Base-by-base conservation (phyloP, 2,329 filamentous ascomycete species). In the Phyllosticta citribraziliensis region DNA sequence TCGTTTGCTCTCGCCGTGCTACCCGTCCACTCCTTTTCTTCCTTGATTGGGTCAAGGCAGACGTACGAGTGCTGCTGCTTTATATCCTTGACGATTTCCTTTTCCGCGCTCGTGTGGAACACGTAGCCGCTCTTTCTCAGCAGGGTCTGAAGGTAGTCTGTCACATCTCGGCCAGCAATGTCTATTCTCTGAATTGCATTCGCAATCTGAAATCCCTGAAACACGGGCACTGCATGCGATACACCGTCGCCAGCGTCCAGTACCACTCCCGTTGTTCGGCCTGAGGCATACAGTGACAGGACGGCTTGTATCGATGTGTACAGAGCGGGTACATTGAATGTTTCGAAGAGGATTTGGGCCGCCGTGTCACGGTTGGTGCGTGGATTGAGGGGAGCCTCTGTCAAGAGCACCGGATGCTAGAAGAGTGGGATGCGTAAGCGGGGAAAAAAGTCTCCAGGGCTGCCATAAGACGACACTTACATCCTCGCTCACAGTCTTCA, bases 281-380 rank as follows among this genome's bases (percentile, higher is more conserved):
- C 94, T 60, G 91, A 96, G 60, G 94, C 93, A 76, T 99, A 99
- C 63, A 99, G 80, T 55, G 93, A 97, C 61, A 99, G 84, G 20
- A 97, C 92, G 0, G 94, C 94, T 79, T 99, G 94, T 67, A 99
- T 96, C 2, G 92, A 97, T 61, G 91, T 96, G 78, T 97, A 96
- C 54, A 97, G 81, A 3, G 94, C 94, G 12, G 94, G 94, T 11
- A 97, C 93, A 72, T 97, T 97, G 82, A 97, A 97, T 2, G 93
- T 96, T 78, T 99, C 94, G 76, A 99, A 99, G 61, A 99, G 85
- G 66, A 99, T 95, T 75, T 99, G 94, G 52, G 94, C 94, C 50
- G 94, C 94, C 8, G 88, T 96, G 73, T 99, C 94, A 72, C 94
- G 90, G 78, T 99, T 97, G 74, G 88, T 88, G 74, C 92, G 87